Evolutionary conservation across 2,329 filamentous ascomycete genomes (phyloP).

Genomic region (Talaromyces sp.): DNA sequence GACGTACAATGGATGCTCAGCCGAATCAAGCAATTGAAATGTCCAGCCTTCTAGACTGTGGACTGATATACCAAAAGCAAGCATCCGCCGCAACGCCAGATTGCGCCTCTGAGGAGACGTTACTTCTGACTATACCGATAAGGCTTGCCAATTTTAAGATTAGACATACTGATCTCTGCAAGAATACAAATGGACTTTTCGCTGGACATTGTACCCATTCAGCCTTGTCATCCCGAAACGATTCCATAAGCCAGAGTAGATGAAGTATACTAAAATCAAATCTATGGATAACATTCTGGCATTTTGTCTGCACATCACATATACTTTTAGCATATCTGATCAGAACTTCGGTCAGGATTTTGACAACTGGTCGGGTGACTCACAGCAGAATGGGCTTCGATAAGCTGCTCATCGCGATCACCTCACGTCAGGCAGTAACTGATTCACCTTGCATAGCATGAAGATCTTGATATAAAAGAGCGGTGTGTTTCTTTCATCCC

Average conservation of each 20-base stretch:
- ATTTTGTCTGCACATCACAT: slow-evolving; percentile 9
- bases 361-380: not conserved
- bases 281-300: not conserved
- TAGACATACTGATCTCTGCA: not conserved
- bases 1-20: slow-evolving; percentile 1
- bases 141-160: not conserved
- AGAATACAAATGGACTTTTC: slow-evolving; percentile 10
- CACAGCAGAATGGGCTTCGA: slow-evolving; percentile 9
- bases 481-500: not conserved
- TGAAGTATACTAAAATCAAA: slow-evolving; percentile 7
- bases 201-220: not conserved
- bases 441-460: not conserved
- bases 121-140: not conserved
- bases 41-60: slow-evolving; percentile 10
- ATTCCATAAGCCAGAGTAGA: not conserved
- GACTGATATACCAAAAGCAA: slow-evolving; percentile 1
- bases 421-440: not conserved
- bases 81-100: slow-evolving; percentile 8
- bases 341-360: not conserved
- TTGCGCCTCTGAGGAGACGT: not conserved
- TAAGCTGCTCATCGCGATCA: not conserved
- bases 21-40: slow-evolving; percentile 1
- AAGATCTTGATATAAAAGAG: not conserved
- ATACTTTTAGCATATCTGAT: not conserved
- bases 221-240: not conserved